Conservation (phyloP, 192 early-diverging fungal species). For the Pilaira anomala region DNA sequence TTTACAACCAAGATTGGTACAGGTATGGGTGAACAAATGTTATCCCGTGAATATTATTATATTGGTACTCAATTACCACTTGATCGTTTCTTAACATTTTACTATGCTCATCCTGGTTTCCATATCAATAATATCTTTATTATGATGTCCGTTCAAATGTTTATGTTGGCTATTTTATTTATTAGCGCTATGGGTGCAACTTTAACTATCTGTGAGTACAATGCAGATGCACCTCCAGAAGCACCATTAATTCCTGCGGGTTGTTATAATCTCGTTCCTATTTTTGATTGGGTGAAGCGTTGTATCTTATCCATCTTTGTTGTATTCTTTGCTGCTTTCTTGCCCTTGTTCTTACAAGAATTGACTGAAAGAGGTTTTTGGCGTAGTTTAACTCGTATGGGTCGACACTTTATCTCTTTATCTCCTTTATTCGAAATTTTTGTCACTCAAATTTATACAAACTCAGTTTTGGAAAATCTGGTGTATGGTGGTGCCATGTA, state of each 20-base stretch:
- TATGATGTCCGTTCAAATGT: constrained; percentile 77
- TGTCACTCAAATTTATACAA: constrained; percentile 82
- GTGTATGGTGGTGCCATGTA: constrained; percentile 81
- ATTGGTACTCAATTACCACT: constrained; percentile 80
- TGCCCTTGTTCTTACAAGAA: constrained; percentile 82
- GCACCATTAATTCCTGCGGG: constrained; percentile 46
- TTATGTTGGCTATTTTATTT: constrained; percentile 75
- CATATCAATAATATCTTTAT: constrained; percentile 89
- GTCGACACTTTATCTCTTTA: constrained; percentile 78
- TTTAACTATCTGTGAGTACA: constrained; percentile 55
- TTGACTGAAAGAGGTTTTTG: constrained; percentile 79
- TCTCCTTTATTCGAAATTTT: constrained; percentile 83
- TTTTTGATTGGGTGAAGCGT: constrained; percentile 80
- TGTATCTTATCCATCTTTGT: constrained; percentile 77
- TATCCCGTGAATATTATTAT: constrained; percentile 91
- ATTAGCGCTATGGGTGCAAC: constrained; percentile 69
- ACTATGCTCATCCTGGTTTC: constrained; percentile 86
- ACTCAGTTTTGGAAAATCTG: constrained; percentile 77
- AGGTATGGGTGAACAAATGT: constrained; percentile 92
- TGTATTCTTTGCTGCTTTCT: constrained; percentile 77
- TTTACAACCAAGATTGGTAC: constrained; percentile 90
- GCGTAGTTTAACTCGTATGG: constrained; percentile 64
- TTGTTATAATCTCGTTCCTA: constrained; percentile 70
- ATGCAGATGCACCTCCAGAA: constrained; percentile 48
- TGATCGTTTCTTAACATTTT: constrained; percentile 86